Base-by-base conservation (phyloP, 768 basidiomycete species). In the Chalciporus chontae region DNA sequence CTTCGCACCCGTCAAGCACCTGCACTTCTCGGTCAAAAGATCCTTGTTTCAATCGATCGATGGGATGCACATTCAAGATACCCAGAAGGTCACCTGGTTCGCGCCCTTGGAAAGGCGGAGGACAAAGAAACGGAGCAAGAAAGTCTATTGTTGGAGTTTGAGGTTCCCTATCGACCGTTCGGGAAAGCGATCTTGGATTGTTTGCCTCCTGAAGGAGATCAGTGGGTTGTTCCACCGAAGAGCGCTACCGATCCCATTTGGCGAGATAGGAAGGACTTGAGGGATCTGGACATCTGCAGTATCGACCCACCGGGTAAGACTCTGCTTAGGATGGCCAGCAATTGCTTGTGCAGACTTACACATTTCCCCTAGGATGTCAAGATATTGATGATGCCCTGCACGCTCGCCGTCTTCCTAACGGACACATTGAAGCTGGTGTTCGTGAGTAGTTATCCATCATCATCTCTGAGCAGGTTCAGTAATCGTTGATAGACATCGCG, bases 311-410 rank as follows among this genome's bases (percentile, higher is more conserved):
- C 93, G 11, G 84, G 93, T 90, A 53, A 45, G 75, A 53, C 0
- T 31, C 36, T 42, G 21, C 46, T 15, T 36, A 2, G 2, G 31
- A 26, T 43, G 23, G 27, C 27, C 69, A 14, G 41, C 34, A 24
- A 37, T 39, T 21, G 21, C 21, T 21, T 21, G 4, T 21, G 21
- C 21, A 10, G 11, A 21, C 11, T 24, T 15, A 36, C 5, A 18
- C 32, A 23, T 41, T n/a, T 17, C 13, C 11, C 31, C 13, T 50
- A 94, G 94, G 83, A 40, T 98, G 96, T 71, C 91, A 95, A 61
- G 96, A 99, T 70, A 99, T 99, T 15, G 96, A 99, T 60, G 96
- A 99, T 66, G 96, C 96, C 0, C 71, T 99, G 13, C 96, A 99
- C 67, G 96, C 95, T 13, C 77, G 87, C 38, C 76, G 69, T 24